Evolutionary conservation across 441 rosid species (phyloP).

Genomic region (Adansonia madagascariensis): DNA sequence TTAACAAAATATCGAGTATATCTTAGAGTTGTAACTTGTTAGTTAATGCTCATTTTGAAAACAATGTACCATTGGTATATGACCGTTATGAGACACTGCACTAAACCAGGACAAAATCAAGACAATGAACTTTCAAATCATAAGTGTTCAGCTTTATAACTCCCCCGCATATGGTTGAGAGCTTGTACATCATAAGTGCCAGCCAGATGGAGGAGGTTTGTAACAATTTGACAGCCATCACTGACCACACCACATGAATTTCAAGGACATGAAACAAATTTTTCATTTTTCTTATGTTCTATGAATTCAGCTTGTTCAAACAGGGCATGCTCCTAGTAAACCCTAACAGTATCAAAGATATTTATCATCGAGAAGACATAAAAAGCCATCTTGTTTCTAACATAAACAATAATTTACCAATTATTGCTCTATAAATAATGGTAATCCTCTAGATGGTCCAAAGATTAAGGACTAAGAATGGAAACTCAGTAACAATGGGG

Average conservation of each 20-base stretch:
- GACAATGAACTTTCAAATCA: not conserved
- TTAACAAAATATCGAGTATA: not conserved
- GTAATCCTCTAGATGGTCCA: not conserved
- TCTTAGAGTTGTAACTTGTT: not conserved
- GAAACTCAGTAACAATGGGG: not conserved
- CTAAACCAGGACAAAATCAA: not conserved
- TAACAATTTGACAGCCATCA: not conserved
- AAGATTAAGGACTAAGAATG: constrained; percentile 1
- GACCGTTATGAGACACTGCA: not conserved
- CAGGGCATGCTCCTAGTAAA: not conserved
- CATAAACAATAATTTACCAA: constrained; percentile 16
- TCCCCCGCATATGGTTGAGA: not conserved
- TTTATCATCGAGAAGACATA: not conserved
- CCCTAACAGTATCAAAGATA: not conserved
- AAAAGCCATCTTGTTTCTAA: constrained; percentile 15
- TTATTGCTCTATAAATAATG: not conserved
- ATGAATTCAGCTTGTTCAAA: not conserved
- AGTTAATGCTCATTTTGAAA: not conserved
- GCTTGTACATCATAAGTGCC: not conserved
- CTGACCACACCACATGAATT: not conserved
- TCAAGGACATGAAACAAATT: not conserved
- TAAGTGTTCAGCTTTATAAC: not conserved
- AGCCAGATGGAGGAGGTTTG: not conserved
- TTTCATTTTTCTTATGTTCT: not conserved
- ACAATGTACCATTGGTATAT: not conserved